A percentile compares a stretch with the other conserved stretches of the same genome.
Evolutionary conservation across 2,329 filamentous ascomycete genomes (phyloP).

Genomic region (Graphilbum sp.): DNA sequence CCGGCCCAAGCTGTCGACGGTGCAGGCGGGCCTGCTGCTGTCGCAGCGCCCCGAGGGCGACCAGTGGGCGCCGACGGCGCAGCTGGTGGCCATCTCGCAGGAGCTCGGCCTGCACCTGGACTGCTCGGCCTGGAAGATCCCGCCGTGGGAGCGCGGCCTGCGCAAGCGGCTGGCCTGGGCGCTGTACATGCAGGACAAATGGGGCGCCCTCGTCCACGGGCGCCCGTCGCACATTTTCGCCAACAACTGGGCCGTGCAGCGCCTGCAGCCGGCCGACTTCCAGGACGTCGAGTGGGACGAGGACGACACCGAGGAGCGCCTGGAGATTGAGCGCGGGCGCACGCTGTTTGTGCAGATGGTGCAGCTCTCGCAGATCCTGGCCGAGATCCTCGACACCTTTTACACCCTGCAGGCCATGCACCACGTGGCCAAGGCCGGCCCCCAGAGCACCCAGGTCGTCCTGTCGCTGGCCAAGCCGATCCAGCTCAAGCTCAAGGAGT

Average conservation of each 20-base stretch:
- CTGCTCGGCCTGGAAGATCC: slow-evolving; percentile 44
- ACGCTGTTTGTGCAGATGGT: slow-evolving; percentile 63
- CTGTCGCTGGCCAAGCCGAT: slow-evolving; percentile 65
- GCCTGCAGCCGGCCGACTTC: slow-evolving; percentile 52
- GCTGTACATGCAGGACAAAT: slow-evolving; percentile 50
- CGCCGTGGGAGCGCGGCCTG: slow-evolving; percentile 44
- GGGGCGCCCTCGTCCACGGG: slow-evolving; percentile 73
- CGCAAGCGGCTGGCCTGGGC: slow-evolving; percentile 47
- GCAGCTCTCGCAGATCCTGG: slow-evolving; percentile 55
- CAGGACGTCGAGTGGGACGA: slow-evolving; percentile 55
- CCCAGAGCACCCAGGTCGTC: slow-evolving; percentile 55
- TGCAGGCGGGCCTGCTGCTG: slow-evolving; percentile 37
- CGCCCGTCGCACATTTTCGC: slow-evolving; percentile 60
- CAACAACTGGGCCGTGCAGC: slow-evolving; percentile 60
- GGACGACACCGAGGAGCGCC: slow-evolving; percentile 41
- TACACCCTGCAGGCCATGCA: slow-evolving; percentile 66
- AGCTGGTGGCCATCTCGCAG: slow-evolving; percentile 39
- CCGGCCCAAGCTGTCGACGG: slow-evolving; percentile 36
- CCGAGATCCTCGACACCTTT: slow-evolving; percentile 69
- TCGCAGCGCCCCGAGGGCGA: slow-evolving; percentile 31
- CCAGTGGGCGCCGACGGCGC: slow-evolving; percentile 31
- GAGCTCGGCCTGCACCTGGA: slow-evolving; percentile 44
- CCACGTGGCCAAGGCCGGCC: slow-evolving; percentile 47
- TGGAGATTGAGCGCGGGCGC: slow-evolving; percentile 50
- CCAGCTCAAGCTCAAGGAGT: slow-evolving; percentile 67